Base-by-base conservation (phyloP, 768 basidiomycete species). In the Lentinula guzmanii region DNA sequence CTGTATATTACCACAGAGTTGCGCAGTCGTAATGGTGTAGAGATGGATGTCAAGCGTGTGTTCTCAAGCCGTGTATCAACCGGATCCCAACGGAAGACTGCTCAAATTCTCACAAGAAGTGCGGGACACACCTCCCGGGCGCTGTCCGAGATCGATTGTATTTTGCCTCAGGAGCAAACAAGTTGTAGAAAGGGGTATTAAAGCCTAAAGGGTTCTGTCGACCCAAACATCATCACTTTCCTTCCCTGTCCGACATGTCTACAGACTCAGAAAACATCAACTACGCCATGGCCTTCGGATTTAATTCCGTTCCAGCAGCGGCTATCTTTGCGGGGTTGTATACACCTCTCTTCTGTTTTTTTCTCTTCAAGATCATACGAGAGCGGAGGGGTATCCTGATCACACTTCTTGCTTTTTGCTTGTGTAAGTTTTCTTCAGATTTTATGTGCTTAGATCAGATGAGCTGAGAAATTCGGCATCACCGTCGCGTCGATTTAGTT, bases 281-380 rank as follows among this genome's bases (percentile, higher is more conserved):
- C 60, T 68, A 63, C 54, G 66, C 66, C 21, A 41, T 58, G 18
- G 13, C 33, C 15, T 61, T 60, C 18, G 69, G 67, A 7, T 58
- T 66, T 18, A 55, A 67, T 39, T 68, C 68, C 16, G 28, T 69
- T 15, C 59, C 68, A 10, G 70, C 65, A 4, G 69, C 69, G 1
- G 57, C 61, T 21, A 54, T 73, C 48, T 70, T 74, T 46, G 69
- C 68, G 33, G 63, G 61, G 31, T 42, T 70, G 6, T 75, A 74
- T 61, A 46, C 66, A 16, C 65, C 64, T 28, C 61, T 74, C 1
- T 59, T 66, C 35, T 48, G 52, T 28, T 62, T 63, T 39, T 70
- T 70, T 58, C 52, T 70, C 16, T 51, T 65, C 41, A 66, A 66
- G 52, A 60, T 64, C 10, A 62, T 69, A 31, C 61, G 58, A 18